Base-by-base conservation (phyloP, 768 basidiomycete species). In the Leccinum variicolor region DNA sequence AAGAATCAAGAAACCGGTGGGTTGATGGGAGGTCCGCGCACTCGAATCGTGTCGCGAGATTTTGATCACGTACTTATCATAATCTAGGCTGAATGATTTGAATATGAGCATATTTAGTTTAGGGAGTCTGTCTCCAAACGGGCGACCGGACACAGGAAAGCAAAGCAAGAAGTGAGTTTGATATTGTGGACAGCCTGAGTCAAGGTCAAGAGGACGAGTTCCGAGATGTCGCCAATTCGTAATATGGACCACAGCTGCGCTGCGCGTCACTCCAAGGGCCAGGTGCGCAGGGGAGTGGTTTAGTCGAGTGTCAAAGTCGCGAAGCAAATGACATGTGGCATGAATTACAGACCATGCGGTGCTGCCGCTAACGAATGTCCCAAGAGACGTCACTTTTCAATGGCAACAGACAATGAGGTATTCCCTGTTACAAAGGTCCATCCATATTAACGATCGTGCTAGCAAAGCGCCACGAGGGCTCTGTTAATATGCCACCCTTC, bases 371-470 rank as follows among this genome's bases (percentile, higher is more conserved):
- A 19, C 19, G 41, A 43, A 19, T 19, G 19, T 19, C 41, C 41
- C 19, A n/a, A n/a, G n/a, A 43, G 41, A 43, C 1, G 41, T 19
- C 11, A 43, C 41, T 46, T 25, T 46, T 46, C 23, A 15, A 25
- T 15, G 14, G 15, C 14, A 25, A 46, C 21, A 23, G 45, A 46
- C 45, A 46, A 15, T 23, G 23, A 14, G 21, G 19, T 46, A 58
- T 19, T 19, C 2, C 41, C 41, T 47, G 25, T 49, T 56, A 68
- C 47, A 64, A 39, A 31, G 66, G 64, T 19, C 68, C 73, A 55
- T 76, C 76, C 75, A 76, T 77, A 10, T 67, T 65, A 57, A 66
- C 57, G 10, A 76, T 77, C 3, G 74, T 78, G 54, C 73, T 75
- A 19, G 74, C 66, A 57, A 76, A 77, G 15, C 71, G 69, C 17